phyloP scores from a whole-genome alignment of 1,284 basidiomycete genomes.

The Trametes pubescens region DNA sequence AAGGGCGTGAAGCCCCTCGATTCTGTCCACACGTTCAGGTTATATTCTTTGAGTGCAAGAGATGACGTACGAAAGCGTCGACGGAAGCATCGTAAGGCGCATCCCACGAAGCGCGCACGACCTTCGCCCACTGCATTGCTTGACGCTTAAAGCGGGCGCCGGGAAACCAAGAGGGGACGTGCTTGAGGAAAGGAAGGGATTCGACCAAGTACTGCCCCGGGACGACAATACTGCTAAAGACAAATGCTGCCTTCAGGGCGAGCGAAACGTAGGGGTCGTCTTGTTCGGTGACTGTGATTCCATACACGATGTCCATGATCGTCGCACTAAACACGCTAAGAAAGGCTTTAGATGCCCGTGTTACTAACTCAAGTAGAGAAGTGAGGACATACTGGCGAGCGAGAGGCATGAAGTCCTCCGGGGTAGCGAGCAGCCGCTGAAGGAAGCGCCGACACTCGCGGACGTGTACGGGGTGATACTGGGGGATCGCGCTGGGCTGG shows the following conservation, averaged over 20 bases:
- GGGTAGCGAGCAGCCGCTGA: conserved; percentile 14
- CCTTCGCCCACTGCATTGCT: conserved; percentile 6
- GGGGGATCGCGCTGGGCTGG: conserved; percentile 4
- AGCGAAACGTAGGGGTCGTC: conserved; percentile 28
- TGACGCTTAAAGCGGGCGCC: conserved; percentile 23
- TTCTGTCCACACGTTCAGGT: background rate
- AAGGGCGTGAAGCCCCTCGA: conserved; percentile 7
- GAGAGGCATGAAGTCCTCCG: conserved; percentile 16
- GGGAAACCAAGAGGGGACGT: conserved; percentile 25
- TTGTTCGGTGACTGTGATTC: conserved; percentile 2
- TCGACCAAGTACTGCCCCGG: conserved; percentile 27
- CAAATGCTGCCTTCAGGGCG: conserved; percentile 1
- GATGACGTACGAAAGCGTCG: background rate
- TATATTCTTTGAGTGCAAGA: background rate
- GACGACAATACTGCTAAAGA: conserved; percentile 16
- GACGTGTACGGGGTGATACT: conserved; percentile 14
- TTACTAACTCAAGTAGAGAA: background rate
- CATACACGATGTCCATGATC: conserved; percentile 25
- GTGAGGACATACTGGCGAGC: conserved; percentile 9
- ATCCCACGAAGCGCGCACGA: conserved; percentile 2
- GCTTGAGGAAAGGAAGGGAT: conserved; percentile 15
- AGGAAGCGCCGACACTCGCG: conserved; percentile 20
- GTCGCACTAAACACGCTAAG: conserved; percentile 16
- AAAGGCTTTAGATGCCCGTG: background rate
- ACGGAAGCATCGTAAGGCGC: conserved; percentile 12